A percentile compares a stretch with the other conserved stretches of the same genome.
phyloP scores from a whole-genome alignment of 371 early-diverging fungal species.

The Zychaea mexicana region DNA sequence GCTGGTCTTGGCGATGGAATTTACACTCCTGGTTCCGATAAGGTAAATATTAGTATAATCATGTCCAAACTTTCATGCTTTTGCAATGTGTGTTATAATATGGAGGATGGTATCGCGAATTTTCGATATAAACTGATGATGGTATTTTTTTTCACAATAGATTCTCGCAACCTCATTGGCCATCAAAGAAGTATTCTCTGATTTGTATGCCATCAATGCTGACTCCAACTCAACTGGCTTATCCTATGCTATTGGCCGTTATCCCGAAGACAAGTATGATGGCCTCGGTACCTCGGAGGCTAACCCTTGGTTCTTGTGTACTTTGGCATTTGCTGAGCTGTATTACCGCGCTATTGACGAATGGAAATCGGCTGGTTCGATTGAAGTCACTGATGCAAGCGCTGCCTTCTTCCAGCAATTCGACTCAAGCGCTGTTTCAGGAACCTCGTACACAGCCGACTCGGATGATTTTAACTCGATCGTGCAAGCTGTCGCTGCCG shows the following conservation, averaged over 20 bases:
- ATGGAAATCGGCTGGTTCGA: constrained; percentile 26
- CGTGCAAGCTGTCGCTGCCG: constrained; percentile 24
- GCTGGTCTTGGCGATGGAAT: constrained; percentile 29
- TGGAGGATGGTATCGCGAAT: too few species aligned
- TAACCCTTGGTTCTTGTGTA: constrained; percentile 78
- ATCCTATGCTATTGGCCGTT: constrained; percentile 67
- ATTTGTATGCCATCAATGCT: constrained; percentile 59
- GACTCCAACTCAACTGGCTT: constrained; percentile 9
- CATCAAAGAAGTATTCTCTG: constrained; percentile 45
- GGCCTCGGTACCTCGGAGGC: constrained; percentile 59
- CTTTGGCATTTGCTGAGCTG: constrained; percentile 64
- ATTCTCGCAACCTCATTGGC: constrained; percentile 54
- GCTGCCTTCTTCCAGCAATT: constrained; percentile 37
- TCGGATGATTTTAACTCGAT: constrained; percentile 22
- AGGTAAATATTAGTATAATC: constrained; percentile 19
- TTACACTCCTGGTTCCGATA: constrained; percentile 49
- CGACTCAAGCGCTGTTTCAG: constrained; percentile 22
- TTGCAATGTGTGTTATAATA: too few species aligned
- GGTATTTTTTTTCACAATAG: constrained; percentile 10
- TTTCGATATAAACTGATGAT: background rate
- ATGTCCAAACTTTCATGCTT: too few species aligned
- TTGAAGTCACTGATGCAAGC: constrained; percentile 45
- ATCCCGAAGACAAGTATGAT: constrained; percentile 75
- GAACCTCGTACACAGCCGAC: constrained; percentile 26
- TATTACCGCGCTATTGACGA: constrained; percentile 56